phyloP scores from a whole-genome alignment of 2,329 filamentous ascomycete species.

The Paecilomyces variotii region DNA sequence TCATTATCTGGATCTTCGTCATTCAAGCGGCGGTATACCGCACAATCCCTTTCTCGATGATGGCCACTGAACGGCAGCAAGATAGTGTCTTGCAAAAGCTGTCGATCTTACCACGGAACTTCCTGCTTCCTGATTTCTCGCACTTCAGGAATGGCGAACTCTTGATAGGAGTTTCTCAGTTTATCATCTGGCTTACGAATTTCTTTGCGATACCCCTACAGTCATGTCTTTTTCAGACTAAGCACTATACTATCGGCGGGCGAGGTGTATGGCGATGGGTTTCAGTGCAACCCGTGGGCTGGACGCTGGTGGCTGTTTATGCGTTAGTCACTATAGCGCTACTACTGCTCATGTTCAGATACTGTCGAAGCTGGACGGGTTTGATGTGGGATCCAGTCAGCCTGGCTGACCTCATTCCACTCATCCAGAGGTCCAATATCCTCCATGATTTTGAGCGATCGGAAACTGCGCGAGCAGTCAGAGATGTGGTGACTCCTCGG shows the following conservation, averaged over 20 bases:
- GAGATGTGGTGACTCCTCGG: constrained; percentile 46
- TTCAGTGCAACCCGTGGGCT: constrained; percentile 67
- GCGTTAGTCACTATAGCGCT: constrained; percentile 54
- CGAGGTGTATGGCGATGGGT: constrained; percentile 68
- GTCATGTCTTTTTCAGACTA: constrained; percentile 64
- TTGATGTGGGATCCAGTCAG: constrained; percentile 79
- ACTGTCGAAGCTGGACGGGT: constrained; percentile 60
- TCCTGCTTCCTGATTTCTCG: constrained; percentile 60
- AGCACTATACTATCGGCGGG: constrained; percentile 52
- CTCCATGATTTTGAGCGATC: constrained; percentile 63
- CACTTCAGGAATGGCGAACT: constrained; percentile 62
- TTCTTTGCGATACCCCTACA: constrained; percentile 71
- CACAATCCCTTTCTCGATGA: constrained; percentile 67
- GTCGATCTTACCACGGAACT: constrained; percentile 52
- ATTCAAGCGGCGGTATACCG: constrained; percentile 68
- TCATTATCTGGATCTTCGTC: constrained; percentile 71
- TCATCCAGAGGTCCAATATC: constrained; percentile 74
- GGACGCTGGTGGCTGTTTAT: constrained; percentile 70
- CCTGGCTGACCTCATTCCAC: constrained; percentile 68
- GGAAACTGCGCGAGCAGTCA: constrained; percentile 47
- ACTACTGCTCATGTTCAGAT: constrained; percentile 54
- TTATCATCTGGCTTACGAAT: constrained; percentile 68
- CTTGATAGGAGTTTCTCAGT: constrained; percentile 56
- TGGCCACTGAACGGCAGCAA: constrained; percentile 57
- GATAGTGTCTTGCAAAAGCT: constrained; percentile 58